A percentile compares a stretch with the other conserved stretches of the same genome.
Conservation (phyloP, 2,329 filamentous ascomycete species). For the Aspergillus jensenii region DNA sequence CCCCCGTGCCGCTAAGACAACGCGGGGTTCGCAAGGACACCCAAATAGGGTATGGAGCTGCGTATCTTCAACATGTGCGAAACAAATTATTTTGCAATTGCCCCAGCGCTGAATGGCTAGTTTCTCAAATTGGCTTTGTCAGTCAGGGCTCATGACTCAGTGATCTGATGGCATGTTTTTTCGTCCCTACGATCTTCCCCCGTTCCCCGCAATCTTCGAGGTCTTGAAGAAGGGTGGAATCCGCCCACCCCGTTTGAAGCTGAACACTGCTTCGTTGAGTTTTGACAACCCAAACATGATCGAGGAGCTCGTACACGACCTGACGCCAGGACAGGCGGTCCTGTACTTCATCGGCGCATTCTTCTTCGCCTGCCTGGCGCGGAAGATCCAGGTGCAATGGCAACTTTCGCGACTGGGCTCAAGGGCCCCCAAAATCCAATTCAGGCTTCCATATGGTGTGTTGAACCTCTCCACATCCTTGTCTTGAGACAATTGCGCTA, state of each 20-base stretch:
- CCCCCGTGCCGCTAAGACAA: not conserved
- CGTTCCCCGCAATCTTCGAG: not conserved
- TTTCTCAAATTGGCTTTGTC: not conserved
- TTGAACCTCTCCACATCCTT: not conserved
- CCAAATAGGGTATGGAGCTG: constrained; percentile 13
- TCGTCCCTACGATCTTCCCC: not conserved
- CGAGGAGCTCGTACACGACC: constrained; percentile 47
- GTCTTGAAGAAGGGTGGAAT: not conserved
- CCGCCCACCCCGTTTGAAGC: not conserved
- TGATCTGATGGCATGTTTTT: not conserved
- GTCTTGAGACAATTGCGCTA: not conserved
- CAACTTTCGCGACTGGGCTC: constrained; percentile 35
- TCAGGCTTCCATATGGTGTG: constrained; percentile 39
- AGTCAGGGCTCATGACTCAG: not conserved
- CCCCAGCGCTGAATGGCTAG: not conserved
- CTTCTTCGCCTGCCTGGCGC: constrained; percentile 36
- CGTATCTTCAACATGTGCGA: constrained; percentile 2
- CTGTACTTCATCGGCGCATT: constrained; percentile 41
- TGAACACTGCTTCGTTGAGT: not conserved
- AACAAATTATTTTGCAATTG: not conserved
- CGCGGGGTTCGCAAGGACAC: constrained; percentile 23
- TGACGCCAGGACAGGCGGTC: constrained; percentile 45
- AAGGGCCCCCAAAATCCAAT: constrained; percentile 34
- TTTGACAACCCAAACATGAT: constrained; percentile 47
- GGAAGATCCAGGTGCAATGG: constrained; percentile 29